Evolutionary conservation across 23 red algal species (phyloP), one percentile per base, ranked within the genome.

Genomic region (Cyanidiococcus yangmingshanensis): DNA sequence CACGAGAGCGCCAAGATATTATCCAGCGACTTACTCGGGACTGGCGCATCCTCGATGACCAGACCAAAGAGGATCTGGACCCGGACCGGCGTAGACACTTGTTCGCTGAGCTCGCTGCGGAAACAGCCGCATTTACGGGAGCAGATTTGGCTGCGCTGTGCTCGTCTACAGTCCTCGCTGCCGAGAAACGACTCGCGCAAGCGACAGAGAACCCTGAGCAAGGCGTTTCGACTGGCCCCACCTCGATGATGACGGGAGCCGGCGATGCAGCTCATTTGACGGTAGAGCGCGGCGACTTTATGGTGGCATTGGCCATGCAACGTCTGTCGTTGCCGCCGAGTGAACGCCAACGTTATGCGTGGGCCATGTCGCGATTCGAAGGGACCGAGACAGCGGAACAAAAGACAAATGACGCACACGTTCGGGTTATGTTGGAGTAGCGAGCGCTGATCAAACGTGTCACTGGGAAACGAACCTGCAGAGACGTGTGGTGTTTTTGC

Each of bases 81-180:
- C 12, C 7, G 12, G 45, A 7, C 21, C 45, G 21, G 45, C 45
- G 45, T 7, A 21, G 21, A 54, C 7, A 54, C 3, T 30, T 71
- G 63, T 30, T 71, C 7, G n/a, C n/a, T 12, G 12, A 3, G 63
- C 32, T 71, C 21, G 63, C 63, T 12, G 63, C 15, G 32, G 16
- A 35, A 25, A 71, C 63, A 25, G 7, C 21, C 7, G 63, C 16
- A 71, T 71, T 12, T 3, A 35, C 32, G 63, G 63, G 63, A 25
- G 63, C 63, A 2, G 63, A 71, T 35, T 29, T 71, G 63, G 21
- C 21, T 71, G 63, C 63, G 45, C 45, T 32, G 63, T 71, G 63
- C 32, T 71, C 63, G 12, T 35, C 63, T 12, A 71, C 63, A 29
- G 16, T 35, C 12, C 15, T 32, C 63, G 15, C 16, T 12, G 32